Conservation (phyloP, 345 rosid genomes). For the rapeseed (Brassica napus) region Da-Ae NC_063451.1:40254001-40254500, state of each 20-base stretch:
- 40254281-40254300: constrained; percentile 19
- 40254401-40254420: neutral
- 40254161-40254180: neutral
- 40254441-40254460: no score
- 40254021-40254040: constrained; percentile 14
- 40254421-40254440: no score
- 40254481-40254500: no score
- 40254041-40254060: constrained; percentile 9
- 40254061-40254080: neutral
- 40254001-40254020: neutral
- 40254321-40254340: neutral
- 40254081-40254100: constrained; percentile 5
- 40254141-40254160: neutral
- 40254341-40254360: neutral
- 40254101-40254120: neutral
- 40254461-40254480: no score
- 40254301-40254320: neutral
- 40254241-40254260: constrained; percentile 1
- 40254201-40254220: neutral
- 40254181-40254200: neutral
- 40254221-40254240: neutral
- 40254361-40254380: neutral
- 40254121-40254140: constrained; percentile 18
- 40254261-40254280: constrained; percentile 22
- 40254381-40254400: neutral